Percentiles rank a stretch among this genome's conserved stretches.
phyloP scores from a whole-genome alignment of 139 green algal genomes.

The Haematococcus lacustris region DNA sequence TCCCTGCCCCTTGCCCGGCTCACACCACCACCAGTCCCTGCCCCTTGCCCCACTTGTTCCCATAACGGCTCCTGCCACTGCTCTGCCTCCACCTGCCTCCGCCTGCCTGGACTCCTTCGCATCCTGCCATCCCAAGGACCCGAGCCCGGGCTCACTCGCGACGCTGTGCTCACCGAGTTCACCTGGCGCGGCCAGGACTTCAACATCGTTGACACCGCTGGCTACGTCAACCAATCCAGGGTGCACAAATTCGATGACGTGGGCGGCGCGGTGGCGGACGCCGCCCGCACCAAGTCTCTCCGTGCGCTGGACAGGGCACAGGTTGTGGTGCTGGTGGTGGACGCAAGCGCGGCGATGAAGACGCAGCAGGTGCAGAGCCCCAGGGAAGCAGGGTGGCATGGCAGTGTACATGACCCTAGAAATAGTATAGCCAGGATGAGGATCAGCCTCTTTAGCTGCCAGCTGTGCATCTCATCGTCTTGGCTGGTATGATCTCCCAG shows the following conservation, averaged over 20 bases:
- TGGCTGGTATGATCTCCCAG: no score
- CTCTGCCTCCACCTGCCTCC: no score
- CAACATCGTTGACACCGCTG: slow-evolving; percentile 84
- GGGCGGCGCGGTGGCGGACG: slow-evolving; percentile 37
- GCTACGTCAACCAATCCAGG: slow-evolving; percentile 52
- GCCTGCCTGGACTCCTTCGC: not conserved
- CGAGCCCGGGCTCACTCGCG: slow-evolving; percentile 85
- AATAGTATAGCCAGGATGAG: no score
- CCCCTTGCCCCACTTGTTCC: no score
- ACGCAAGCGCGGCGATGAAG: slow-evolving; percentile 34
- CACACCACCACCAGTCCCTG: no score
- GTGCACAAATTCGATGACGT: slow-evolving; percentile 41
- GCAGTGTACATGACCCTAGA: no score
- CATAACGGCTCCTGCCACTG: no score
- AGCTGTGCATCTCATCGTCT: no score
- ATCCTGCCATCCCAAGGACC: slow-evolving; percentile 43
- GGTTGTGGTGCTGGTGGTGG: slow-evolving; percentile 82
- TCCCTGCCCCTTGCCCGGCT: no score
- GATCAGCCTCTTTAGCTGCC: no score
- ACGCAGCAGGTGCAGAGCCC: not conserved
- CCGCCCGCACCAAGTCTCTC: slow-evolving; percentile 22
- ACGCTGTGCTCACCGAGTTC: slow-evolving; percentile 50
- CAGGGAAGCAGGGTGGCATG: no score
- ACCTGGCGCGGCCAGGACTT: slow-evolving; percentile 33
- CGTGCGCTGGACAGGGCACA: slow-evolving; percentile 56